Conservation (phyloP, 257 asterid genomes). For the Plantago major region DNA sequence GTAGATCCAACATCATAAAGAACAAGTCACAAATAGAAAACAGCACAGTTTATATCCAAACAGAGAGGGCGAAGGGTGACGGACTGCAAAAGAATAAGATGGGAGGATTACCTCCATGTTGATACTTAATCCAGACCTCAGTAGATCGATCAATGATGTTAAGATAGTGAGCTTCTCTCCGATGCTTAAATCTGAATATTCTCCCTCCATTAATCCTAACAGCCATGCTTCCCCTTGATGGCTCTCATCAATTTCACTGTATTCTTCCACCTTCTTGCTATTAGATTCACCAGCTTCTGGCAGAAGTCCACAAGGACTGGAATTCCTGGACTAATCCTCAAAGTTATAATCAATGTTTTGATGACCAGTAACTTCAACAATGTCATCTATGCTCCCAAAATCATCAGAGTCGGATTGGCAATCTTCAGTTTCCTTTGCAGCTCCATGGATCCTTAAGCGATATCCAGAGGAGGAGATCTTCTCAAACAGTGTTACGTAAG, state of each 20-base stretch:
- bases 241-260: conserved; percentile 93
- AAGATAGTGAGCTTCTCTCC: conserved; percentile 82
- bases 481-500: conserved; percentile 82
- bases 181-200: conserved; percentile 83
- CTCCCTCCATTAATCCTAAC: conserved; percentile 93
- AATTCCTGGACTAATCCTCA: conserved; percentile 44
- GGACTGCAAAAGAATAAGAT: conserved; percentile 12
- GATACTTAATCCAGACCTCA: conserved; percentile 69
- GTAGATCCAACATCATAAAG: too few relatives aligned
- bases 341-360: conserved; percentile 43
- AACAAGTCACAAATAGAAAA: too few relatives aligned
- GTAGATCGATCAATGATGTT: conserved; percentile 68
- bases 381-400: conserved; percentile 66
- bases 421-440: conserved; percentile 48
- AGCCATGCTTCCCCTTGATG: conserved; percentile 92
- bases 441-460: conserved; percentile 72
- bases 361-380: conserved; percentile 57
- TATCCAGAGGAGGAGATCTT: conserved; percentile 79
- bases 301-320: conserved; percentile 36
- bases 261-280: conserved; percentile 26
- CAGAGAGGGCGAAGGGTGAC: not conserved
- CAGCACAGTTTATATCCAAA: too few relatives aligned
- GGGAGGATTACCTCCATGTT: conserved; percentile 62
- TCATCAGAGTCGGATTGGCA: conserved; percentile 64
- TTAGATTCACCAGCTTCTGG: conserved; percentile 28